Evolutionary conservation across 2,329 filamentous ascomycete species (phyloP), one percentile per base, ranked within the genome.

Genomic region (Cladophialophora psammophila): DNA sequence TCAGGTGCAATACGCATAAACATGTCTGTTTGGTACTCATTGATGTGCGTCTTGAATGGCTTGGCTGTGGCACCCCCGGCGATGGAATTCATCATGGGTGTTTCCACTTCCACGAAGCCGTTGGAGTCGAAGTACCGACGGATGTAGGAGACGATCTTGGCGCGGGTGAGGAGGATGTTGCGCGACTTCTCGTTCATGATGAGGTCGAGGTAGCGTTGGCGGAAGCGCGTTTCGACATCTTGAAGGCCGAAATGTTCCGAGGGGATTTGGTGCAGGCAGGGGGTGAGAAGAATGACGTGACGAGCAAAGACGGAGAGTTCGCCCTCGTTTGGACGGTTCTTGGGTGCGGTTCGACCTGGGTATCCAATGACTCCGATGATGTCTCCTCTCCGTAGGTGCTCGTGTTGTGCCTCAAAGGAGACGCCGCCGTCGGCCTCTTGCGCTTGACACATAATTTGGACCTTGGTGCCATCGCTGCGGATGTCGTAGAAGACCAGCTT

Each of bases 1-100:
- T 99, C 95, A 1, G 95, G 96, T 0, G 96, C 95, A 55, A 98
- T 89, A 77, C 95, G 91, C 87, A 99, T 91, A 82, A 91, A 98
- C 80, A 99, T 90, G 74, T 97, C 90, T 88, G 96, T 93, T 79
- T 97, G 88, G 60, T 95, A 86, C 61, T 98, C 95, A 80, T 99
- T 99, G 84, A 98, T 95, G 80, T 96, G 91, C 13, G 95, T 98
- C 73, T 91, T 85, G 81, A 99, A 99, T 5, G 95, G 95, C 83
- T 91, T 93, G 66, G 95, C 95, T 0, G 95, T 98, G 38, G 95
- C 95, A 77, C 95, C 95, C 73, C 95, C 96, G 35, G 95, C 93
- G 77, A 97, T 96, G 75, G 91, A 88, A 78, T 97, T 96, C 87
- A 99, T 94, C 88, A 98, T 97, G 5, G 95, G 94, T 0, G 95